These are phyloP conservation scores for Gossypium schwendimanii DNA, from an alignment of 441 rosid species.

Conservation along the genomic window DNA sequence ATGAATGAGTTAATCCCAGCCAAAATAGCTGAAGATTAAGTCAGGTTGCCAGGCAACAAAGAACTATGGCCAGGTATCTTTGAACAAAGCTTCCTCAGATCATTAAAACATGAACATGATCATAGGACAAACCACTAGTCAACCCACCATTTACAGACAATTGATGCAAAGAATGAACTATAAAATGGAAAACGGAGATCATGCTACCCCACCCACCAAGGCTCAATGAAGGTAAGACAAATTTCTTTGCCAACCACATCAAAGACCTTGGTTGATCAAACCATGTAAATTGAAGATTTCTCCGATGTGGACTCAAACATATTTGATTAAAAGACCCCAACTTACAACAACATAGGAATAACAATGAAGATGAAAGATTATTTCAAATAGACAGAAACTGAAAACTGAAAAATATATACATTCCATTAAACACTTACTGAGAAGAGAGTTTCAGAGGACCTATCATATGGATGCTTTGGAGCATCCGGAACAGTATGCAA, in stretches of 20 bases:
- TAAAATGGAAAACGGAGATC: not conserved
- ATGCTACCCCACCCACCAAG: not conserved
- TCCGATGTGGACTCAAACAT: not conserved
- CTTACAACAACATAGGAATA: not conserved
- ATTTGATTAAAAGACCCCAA: not conserved
- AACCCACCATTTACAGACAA: constrained; percentile 6
- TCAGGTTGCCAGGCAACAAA: not conserved
- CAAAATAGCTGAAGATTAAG: not conserved
- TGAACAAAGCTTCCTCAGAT: not conserved
- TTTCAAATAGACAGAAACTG: not conserved
- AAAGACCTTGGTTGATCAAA: not conserved
- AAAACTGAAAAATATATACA: constrained; percentile 6
- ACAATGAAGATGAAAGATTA: not conserved
- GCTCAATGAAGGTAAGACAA: not conserved
- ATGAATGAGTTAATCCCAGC: not conserved
- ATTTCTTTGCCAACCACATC: not conserved
- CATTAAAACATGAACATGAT: not conserved
- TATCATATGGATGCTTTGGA: constrained; percentile 75
- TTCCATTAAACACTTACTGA: constrained; percentile 36
- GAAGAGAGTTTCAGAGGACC: constrained; percentile 74
- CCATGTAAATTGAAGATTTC: not conserved
- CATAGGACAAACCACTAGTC: not conserved
- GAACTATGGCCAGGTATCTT: not conserved
- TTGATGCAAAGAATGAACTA: not conserved
- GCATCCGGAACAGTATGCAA: constrained; percentile 44